A percentile compares a stretch with the other conserved stretches of the same genome.
Conservation (phyloP, 2,329 filamentous ascomycete species). For the Apiospora koreana region DNA sequence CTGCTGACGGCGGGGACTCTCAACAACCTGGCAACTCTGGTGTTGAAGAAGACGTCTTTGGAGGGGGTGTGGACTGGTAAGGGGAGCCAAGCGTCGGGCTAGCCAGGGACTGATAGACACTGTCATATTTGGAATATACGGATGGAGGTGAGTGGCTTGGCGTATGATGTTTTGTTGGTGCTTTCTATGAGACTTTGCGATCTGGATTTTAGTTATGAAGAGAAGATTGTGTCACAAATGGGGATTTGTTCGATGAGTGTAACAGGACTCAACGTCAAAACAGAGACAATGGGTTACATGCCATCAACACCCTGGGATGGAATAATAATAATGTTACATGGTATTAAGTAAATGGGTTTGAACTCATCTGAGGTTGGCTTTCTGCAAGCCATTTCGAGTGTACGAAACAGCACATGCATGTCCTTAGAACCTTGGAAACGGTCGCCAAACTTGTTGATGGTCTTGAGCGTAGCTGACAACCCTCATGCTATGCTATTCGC, state of each 20-base stretch:
- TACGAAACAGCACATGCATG: not conserved
- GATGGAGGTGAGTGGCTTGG: not conserved
- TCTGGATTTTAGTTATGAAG: not conserved
- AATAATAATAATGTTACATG: not conserved
- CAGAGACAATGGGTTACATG: not conserved
- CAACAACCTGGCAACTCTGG: not conserved
- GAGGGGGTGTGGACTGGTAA: conserved; percentile 2
- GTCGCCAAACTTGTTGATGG: not conserved
- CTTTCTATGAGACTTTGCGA: not conserved
- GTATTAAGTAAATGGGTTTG: not conserved
- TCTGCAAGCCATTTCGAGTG: not conserved
- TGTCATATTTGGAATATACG: not conserved
- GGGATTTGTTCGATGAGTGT: not conserved
- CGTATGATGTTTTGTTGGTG: not conserved
- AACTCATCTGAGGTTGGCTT: not conserved
- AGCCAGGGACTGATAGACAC: too few relatives aligned
- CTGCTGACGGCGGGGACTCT: conserved; percentile 49
- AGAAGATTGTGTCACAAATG: not conserved
- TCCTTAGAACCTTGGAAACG: not conserved
- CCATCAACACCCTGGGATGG: too few relatives aligned
- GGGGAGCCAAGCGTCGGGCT: not conserved
- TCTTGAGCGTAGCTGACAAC: not conserved
- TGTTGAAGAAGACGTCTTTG: not conserved
- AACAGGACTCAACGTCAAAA: too few relatives aligned
- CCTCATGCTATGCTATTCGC: not conserved